phyloP scores from a whole-genome alignment of 768 basidiomycete genomes.

The Mycena polygramma region DNA sequence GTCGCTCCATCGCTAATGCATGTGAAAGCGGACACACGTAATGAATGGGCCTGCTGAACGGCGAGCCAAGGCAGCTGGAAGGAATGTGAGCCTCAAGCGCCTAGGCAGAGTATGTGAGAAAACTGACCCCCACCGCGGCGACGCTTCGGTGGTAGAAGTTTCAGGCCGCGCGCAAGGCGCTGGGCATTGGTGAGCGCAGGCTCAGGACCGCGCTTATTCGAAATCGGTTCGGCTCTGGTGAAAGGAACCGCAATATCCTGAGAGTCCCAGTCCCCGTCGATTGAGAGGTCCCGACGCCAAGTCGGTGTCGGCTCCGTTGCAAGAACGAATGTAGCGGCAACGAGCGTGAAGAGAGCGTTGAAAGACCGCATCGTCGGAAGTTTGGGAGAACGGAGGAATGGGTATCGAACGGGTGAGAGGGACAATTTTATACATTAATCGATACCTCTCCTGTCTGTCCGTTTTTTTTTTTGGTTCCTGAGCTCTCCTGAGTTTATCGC shows the following conservation, averaged over 20 bases:
- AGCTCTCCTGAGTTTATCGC: too few relatives aligned
- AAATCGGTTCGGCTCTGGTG: neutral
- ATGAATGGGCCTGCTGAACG: neutral
- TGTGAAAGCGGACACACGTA: neutral
- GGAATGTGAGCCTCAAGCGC: neutral
- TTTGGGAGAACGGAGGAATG: too few relatives aligned
- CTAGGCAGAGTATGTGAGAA: too few relatives aligned
- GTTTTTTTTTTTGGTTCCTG: too few relatives aligned
- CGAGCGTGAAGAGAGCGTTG: neutral
- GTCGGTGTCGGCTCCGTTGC: neutral
- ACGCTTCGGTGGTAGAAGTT: neutral
- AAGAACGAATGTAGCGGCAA: neutral
- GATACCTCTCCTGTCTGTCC: too few relatives aligned
- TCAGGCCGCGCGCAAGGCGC: slow-evolving; percentile 3
- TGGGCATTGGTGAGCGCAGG: neutral
- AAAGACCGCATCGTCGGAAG: neutral
- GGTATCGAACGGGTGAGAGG: too few relatives aligned
- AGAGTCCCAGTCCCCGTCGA: neutral
- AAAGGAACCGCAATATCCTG: too few relatives aligned
- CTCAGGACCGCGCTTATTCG: neutral
- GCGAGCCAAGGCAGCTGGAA: neutral
- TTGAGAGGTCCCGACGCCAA: neutral
- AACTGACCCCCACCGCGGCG: neutral
- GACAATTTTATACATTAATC: too few relatives aligned
- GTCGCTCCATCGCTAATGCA: neutral